These are phyloP conservation scores for Suhomyces anneliseae DNA, from an alignment of 1,139 yeast genomes.

Conservation along the genomic window DNA sequence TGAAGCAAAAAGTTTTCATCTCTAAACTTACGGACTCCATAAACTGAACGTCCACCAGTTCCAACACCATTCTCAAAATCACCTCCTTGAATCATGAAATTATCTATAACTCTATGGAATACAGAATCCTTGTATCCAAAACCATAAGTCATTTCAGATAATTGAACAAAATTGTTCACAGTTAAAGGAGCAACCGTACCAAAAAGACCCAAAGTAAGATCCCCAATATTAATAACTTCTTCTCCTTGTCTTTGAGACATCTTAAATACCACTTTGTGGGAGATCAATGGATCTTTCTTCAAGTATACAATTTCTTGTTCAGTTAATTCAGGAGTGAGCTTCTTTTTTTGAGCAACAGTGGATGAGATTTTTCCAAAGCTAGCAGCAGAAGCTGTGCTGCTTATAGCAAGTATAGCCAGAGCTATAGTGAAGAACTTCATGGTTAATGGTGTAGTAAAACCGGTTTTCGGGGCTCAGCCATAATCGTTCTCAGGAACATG, in stretches of 20 bases:
- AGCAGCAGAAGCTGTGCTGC: not conserved
- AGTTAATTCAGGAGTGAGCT: constrained; percentile 10
- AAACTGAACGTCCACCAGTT: constrained; percentile 35
- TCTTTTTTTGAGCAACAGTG: not conserved
- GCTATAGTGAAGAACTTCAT: constrained; percentile 5
- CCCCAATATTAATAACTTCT: constrained; percentile 14
- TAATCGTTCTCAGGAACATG: too few relatives aligned
- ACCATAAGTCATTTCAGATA: constrained; percentile 33
- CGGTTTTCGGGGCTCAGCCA: too few relatives aligned
- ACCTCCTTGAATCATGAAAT: constrained; percentile 46
- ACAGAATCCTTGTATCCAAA: constrained; percentile 33
- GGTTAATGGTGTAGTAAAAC: not conserved
- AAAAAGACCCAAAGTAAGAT: constrained; percentile 22
- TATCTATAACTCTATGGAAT: constrained; percentile 40
- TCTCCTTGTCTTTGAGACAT: constrained; percentile 9
- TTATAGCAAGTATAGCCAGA: not conserved
- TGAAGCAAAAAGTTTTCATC: constrained; percentile 39
- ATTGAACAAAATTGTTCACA: constrained; percentile 36
- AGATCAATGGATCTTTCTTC: constrained; percentile 15
- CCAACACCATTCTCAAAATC: constrained; percentile 30
- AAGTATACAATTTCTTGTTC: constrained; percentile 13
- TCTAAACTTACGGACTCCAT: constrained; percentile 25
- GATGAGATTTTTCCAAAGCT: not conserved
- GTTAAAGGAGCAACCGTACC: constrained; percentile 37
- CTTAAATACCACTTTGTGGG: constrained; percentile 16